phyloP scores from a whole-genome alignment of 2,329 filamentous ascomycete genomes.

The Geoglossum cookeanum region DNA sequence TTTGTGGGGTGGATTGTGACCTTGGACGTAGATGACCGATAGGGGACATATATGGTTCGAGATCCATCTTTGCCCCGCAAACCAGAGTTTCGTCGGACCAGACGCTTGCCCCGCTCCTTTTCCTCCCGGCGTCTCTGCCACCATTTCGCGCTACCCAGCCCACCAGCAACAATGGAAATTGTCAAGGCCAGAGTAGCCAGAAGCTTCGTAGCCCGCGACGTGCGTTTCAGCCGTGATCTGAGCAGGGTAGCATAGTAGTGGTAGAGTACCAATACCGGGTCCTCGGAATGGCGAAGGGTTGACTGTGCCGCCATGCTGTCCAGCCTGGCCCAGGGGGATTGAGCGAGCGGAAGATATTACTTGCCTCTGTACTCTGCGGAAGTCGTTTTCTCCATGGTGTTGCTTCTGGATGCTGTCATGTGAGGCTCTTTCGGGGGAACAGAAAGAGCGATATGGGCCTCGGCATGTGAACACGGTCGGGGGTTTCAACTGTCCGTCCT shows the following conservation, averaged over 20 bases:
- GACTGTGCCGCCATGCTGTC: slow-evolving; percentile 11
- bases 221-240: slow-evolving; percentile 34
- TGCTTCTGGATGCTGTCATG: neutral
- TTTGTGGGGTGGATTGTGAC: slow-evolving; percentile 85
- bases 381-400: neutral
- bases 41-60: slow-evolving; percentile 85
- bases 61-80: slow-evolving; percentile 88
- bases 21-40: slow-evolving; percentile 71
- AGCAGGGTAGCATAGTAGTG: slow-evolving; percentile 29
- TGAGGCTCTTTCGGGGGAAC: neutral
- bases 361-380: too few relatives aligned
- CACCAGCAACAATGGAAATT: slow-evolving; percentile 58
- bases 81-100: slow-evolving; percentile 82
- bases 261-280: slow-evolving; percentile 27
- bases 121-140: slow-evolving; percentile 58
- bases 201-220: slow-evolving; percentile 52
- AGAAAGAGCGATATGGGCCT: neutral
- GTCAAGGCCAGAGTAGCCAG: slow-evolving; percentile 58
- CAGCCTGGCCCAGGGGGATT: neutral
- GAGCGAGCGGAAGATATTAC: neutral
- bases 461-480: neutral
- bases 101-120: slow-evolving; percentile 59
- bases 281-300: slow-evolving; percentile 21
- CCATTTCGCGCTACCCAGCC: slow-evolving; percentile 61
- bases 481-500: too few relatives aligned